Evolutionary conservation across 768 basidiomycete genomes (phyloP).

Genomic region (Trametes punicea): DNA sequence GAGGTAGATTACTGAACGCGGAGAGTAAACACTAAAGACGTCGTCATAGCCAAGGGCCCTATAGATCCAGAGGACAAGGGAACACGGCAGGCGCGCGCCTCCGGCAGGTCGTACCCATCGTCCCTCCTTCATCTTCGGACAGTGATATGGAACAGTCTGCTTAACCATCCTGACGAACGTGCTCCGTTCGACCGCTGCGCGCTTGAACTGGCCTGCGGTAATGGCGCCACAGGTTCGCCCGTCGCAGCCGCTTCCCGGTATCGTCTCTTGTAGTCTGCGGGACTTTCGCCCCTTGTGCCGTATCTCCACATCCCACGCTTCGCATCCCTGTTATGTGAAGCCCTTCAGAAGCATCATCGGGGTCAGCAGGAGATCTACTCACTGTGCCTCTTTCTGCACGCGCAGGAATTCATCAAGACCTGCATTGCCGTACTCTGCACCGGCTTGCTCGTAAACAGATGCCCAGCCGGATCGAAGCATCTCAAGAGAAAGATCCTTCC

Average conservation of each 20-base stretch:
- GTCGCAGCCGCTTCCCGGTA: conserved; percentile 25
- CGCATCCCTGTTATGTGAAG: conserved; percentile 40
- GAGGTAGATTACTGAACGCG: no score
- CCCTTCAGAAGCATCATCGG: not conserved
- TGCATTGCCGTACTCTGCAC: conserved; percentile 74
- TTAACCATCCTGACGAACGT: not conserved
- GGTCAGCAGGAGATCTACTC: not conserved
- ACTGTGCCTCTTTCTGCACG: conserved; percentile 43
- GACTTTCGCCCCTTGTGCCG: conserved; percentile 56
- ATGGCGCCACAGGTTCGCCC: not conserved
- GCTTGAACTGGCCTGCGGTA: not conserved
- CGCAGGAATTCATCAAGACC: conserved; percentile 62
- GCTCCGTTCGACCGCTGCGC: not conserved
- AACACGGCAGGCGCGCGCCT: no score
- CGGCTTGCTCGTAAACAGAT: conserved; percentile 69
- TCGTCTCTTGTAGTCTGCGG: conserved; percentile 78
- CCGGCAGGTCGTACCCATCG: no score
- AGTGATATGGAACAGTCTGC: not conserved
- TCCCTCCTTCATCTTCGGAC: not conserved
- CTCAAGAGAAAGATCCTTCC: conserved; percentile 55
- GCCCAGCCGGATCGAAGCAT: conserved; percentile 83
- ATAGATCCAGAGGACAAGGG: no score
- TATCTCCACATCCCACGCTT: conserved; percentile 74
- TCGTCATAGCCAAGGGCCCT: no score
- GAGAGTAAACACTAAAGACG: no score